Evolutionary conservation across 176 grass and related monocot genomes (phyloP).

Genomic region (Eragrostis curvula): DNA sequence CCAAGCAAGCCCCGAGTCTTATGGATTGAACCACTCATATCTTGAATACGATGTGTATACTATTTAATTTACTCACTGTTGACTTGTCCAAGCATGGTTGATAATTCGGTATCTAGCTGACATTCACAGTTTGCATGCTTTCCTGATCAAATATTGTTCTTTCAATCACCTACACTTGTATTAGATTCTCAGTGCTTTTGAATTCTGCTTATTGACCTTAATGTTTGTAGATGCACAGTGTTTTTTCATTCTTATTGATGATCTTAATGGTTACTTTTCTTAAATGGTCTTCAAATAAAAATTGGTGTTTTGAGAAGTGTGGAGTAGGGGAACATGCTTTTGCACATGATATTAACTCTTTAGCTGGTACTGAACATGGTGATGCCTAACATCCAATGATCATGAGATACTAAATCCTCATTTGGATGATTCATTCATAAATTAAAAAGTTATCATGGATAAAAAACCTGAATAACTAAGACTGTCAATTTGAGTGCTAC

Average conservation of each 20-base stretch:
- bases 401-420: background rate
- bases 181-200: slow-evolving; percentile 5
- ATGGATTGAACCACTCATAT: background rate
- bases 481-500: background rate
- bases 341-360: background rate
- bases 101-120: background rate
- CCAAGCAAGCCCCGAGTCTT: background rate
- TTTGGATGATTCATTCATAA: background rate
- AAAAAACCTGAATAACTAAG: no score
- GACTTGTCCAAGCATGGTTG: background rate
- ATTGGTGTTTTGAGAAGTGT: background rate
- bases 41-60: background rate
- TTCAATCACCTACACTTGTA: background rate
- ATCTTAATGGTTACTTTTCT: background rate
- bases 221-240: no score
- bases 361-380: background rate
- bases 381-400: background rate
- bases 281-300: slow-evolving; percentile 6
- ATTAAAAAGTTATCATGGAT: background rate
- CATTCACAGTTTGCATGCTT: background rate
- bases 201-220: background rate
- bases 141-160: background rate
- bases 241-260: background rate
- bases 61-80: background rate
- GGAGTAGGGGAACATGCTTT: slow-evolving; percentile 11